Percentiles rank a stretch among this genome's conserved stretches.
phyloP scores from a whole-genome alignment of 495 filamentous ascomycete genomes.

The Collariella sp. region DNA sequence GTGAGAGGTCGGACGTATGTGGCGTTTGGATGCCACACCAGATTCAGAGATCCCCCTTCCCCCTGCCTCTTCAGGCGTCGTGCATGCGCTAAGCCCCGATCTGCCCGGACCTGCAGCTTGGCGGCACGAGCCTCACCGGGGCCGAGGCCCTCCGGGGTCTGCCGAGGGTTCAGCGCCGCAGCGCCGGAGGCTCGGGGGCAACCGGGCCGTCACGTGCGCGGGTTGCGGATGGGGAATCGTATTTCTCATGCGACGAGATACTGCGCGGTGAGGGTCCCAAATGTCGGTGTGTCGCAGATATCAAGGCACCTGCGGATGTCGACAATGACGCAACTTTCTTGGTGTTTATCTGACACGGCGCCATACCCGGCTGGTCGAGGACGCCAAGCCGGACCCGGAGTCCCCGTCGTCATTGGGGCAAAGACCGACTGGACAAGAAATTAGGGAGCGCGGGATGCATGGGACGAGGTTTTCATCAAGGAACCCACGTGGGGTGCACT shows the following conservation, averaged over 20 bases:
- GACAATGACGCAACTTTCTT: neutral
- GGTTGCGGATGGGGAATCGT: neutral
- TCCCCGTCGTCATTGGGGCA: neutral
- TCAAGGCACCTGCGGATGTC: neutral
- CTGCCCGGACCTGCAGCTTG: constrained; percentile 9
- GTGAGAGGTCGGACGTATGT: constrained; percentile 5
- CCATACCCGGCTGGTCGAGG: neutral
- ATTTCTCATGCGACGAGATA: neutral
- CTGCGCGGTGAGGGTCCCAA: neutral
- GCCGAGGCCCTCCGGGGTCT: constrained; percentile 1
- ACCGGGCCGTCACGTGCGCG: neutral
- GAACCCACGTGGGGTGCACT: neutral
- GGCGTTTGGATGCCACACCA: neutral
- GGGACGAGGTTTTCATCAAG: neutral
- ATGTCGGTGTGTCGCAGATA: neutral
- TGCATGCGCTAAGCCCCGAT: constrained; percentile 16
- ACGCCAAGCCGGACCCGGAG: neutral
- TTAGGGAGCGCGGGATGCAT: constrained; percentile 10
- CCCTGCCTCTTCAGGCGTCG: neutral
- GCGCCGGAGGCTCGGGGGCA: constrained; percentile 4
- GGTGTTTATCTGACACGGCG: constrained; percentile 3
- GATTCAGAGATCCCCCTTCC: neutral
- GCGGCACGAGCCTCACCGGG: neutral
- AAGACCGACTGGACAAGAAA: neutral
- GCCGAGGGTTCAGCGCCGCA: neutral